Evolutionary conservation across 805 yeast species (phyloP), one percentile per base, ranked within the genome.

Genomic region (Yamadazyma sp.): DNA sequence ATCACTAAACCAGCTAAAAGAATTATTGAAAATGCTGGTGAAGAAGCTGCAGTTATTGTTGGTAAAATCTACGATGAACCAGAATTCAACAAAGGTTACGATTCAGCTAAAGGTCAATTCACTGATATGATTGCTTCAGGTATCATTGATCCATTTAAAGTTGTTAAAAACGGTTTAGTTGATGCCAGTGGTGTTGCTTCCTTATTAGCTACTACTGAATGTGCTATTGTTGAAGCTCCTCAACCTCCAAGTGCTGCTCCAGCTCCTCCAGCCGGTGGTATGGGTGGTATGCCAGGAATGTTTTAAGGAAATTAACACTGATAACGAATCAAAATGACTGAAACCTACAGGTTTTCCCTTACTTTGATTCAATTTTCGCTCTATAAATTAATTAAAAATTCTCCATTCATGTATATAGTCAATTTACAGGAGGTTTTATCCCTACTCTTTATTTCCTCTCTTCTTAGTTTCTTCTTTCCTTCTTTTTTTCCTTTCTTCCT

Each of bases 101-200:
- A 93, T 70, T 78, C 95, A 41, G 76, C 95, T 44, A 86, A 86
- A 65, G 93, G 96, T 50, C 87, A 86, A 69, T 86, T 78, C 73
- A 87, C 93, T 45, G 96, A 93, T 63, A 88, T 93, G 96, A 80
- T 91, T 53, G 86, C 86, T 48, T 82, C 93, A 41, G 98, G 98
- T 75, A 91, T 93, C 69, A 87, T 91, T 55, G 98, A 93, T 67
- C 98, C 98, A 50, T 87, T 91, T 78, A 91, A 88, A 78, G 98
- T 91, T 50, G 96, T 93, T 42, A 86, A 93, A 74, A 81, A 86
- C 54, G 97, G 98, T 44, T 74, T 93, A 56, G 86, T 86, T 38
- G 98, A 93, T 56, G 98, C 98, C 43, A 77, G 95, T 33, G 96
- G 98, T 72, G 97, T 93, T 45, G 98, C 98, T 31, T 87, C 96